phyloP scores from a whole-genome alignment of 2,329 filamentous ascomycete species.

The Hortaea sp. region DNA sequence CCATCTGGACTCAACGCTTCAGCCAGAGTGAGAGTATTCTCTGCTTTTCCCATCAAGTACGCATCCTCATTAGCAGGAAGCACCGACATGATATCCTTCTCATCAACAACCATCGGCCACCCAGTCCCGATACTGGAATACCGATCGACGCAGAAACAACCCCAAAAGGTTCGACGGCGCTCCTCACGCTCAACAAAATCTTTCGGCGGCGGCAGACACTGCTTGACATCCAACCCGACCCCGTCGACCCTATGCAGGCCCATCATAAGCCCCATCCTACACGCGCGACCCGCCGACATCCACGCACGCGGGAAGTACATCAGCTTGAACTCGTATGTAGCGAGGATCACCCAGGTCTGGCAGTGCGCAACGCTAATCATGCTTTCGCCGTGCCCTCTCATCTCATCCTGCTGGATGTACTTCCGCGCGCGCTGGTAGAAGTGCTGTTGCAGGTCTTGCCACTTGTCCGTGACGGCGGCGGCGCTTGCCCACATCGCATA shows the following conservation, averaged over 20 bases:
- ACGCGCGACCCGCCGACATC: conserved; percentile 77
- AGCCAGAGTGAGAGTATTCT: conserved; percentile 58
- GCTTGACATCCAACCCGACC: conserved; percentile 76
- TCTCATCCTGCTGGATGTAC: conserved; percentile 79
- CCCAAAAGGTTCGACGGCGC: conserved; percentile 85
- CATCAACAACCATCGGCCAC: conserved; percentile 92
- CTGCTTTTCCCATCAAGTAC: conserved; percentile 68
- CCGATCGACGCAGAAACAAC: conserved; percentile 80
- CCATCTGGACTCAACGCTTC: conserved; percentile 63
- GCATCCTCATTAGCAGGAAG: conserved; percentile 77
- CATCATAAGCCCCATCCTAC: conserved; percentile 84
- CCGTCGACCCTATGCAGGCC: conserved; percentile 82
- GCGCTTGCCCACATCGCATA: conserved; percentile 96
- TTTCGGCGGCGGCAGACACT: conserved; percentile 72
- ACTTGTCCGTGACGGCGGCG: conserved; percentile 77
- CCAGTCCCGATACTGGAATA: conserved; percentile 94
- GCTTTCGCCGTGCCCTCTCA: conserved; percentile 83
- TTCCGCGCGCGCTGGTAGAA: conserved; percentile 87
- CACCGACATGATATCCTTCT: conserved; percentile 79
- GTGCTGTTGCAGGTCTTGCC: conserved; percentile 65
- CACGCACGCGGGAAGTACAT: conserved; percentile 96
- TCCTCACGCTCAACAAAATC: conserved; percentile 96
- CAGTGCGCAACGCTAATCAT: conserved; percentile 79
- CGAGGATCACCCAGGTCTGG: conserved; percentile 72
- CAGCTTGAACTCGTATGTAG: conserved; percentile 87